Conservation (phyloP, 306 rosid genomes). For the Trichosanthes truncata region DNA sequence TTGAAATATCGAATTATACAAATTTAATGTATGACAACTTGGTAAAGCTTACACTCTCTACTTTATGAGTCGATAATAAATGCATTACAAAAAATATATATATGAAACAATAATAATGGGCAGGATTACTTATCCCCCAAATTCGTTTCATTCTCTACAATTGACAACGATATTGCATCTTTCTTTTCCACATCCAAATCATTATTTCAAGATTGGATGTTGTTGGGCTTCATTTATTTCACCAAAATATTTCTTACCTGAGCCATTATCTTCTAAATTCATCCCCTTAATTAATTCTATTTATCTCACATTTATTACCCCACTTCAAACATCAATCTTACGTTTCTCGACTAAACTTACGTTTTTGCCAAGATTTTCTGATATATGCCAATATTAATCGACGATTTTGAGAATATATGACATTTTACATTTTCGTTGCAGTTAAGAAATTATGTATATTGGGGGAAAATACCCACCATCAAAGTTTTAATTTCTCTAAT, state of each 20-base stretch:
- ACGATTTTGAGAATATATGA: no score
- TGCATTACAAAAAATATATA: conserved; percentile 19
- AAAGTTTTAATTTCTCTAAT: no score
- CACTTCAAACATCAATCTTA: neutral
- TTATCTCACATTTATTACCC: neutral
- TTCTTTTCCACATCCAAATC: conserved; percentile 28
- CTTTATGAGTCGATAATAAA: conserved; percentile 28
- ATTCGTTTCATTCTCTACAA: conserved; percentile 30
- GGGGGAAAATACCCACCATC: neutral
- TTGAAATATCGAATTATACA: neutral
- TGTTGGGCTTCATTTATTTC: conserved; percentile 43
- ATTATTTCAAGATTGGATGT: conserved; percentile 26
- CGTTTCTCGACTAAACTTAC: neutral
- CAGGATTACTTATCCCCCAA: conserved; percentile 21
- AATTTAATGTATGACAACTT: neutral
- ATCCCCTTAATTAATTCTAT: conserved; percentile 7
- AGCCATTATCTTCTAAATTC: neutral
- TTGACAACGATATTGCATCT: conserved; percentile 34
- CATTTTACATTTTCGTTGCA: neutral
- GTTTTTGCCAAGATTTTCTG: neutral
- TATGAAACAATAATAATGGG: conserved; percentile 8
- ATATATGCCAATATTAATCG: neutral
- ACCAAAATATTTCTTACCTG: conserved; percentile 24
- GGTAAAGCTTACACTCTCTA: neutral
- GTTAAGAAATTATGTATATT: neutral